Base-by-base conservation (phyloP, 306 rosid species). In the Glycine tomentella region DNA sequence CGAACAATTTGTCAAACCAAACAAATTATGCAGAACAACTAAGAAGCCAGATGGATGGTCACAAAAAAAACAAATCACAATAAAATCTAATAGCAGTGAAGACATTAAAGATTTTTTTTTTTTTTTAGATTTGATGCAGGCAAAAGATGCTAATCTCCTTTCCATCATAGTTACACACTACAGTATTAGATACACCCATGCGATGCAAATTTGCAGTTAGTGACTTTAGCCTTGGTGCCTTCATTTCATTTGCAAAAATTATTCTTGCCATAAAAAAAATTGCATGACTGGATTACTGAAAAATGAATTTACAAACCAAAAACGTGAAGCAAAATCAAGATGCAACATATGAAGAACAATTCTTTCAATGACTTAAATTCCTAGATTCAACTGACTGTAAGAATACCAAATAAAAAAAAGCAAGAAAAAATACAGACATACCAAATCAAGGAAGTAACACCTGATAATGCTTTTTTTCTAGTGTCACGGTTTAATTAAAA, bases 171-270 rank as follows among this genome's bases (percentile, higher is more conserved):
- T 93, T 95, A 73, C 90, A 88, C 74, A 93, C 98, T 7, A 93
- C 90, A 12, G 99, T 87, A 79, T 95, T 93, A 17, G 98, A 93
- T 80, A 95, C 99, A 49, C 98, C 99, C 99, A 95, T 86, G 3
- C 97, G 92, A 86, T 92, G 92, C 90, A 95, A 76, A 89, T 95
- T 95, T 72, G 96, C 99, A 70, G 98, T 93, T 66, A 95, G 90
- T 8, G 99, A 91, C 84, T 95, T 93, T 12, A 95, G 91, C 86
- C 99, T 88, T 6, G 90, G 88, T 5, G 73, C 94, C 88, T 95
- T 95, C 88, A 95, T 87, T 87, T 95, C 99, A 81, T 95, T 95
- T 57, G 99, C 97, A 84, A 89, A 93, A 77, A 95, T 76, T 38
- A 95, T 85, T 69, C 99, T 97, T 95, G 90, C 74, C 68, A 80